Conservation (phyloP, 768 basidiomycete species). For the Suillus paluster region DNA sequence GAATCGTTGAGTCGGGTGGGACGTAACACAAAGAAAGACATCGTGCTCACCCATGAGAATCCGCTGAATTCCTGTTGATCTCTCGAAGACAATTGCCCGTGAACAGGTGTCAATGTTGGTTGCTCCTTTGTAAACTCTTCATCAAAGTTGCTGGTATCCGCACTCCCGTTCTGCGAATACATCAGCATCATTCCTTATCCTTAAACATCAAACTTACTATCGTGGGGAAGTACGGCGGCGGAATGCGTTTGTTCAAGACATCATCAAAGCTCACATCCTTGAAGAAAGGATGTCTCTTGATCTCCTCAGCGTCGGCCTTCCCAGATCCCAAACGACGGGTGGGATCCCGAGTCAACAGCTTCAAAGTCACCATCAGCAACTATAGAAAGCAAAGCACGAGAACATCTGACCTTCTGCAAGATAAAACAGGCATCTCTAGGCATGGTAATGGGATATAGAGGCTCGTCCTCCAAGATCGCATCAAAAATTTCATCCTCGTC, state of each 20-base stretch:
- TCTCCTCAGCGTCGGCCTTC: slow-evolving; percentile 93
- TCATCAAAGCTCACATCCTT: slow-evolving; percentile 98
- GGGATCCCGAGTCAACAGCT: slow-evolving; percentile 95
- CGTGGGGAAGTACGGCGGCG: slow-evolving; percentile 95
- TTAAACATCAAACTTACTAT: slow-evolving; percentile 62
- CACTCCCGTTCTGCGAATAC: slow-evolving; percentile 68
- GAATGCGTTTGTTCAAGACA: slow-evolving; percentile 95
- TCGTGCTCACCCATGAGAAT: slow-evolving; percentile 82
- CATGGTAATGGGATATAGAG: slow-evolving; percentile 99
- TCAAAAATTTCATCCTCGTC: slow-evolving; percentile 99
- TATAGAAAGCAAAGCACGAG: not conserved
- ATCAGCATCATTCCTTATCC: slow-evolving; percentile 17
- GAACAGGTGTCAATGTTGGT: slow-evolving; percentile 96
- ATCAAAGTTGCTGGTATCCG: slow-evolving; percentile 93
- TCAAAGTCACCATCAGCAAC: slow-evolving; percentile 12
- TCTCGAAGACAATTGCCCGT: slow-evolving; percentile 85
- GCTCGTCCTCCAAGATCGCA: slow-evolving; percentile 98
- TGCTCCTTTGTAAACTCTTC: slow-evolving; percentile 97
- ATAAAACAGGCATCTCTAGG: slow-evolving; percentile 96
- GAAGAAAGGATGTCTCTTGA: slow-evolving; percentile 98
- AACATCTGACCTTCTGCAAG: slow-evolving; percentile 76
- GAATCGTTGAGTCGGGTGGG: not conserved
- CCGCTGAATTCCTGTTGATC: slow-evolving; percentile 97
- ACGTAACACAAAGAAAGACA: not conserved
- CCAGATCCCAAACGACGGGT: slow-evolving; percentile 87